Conservation (phyloP, 2,329 filamentous ascomycete species). For the Penicillium fuscoglaucum region DNA sequence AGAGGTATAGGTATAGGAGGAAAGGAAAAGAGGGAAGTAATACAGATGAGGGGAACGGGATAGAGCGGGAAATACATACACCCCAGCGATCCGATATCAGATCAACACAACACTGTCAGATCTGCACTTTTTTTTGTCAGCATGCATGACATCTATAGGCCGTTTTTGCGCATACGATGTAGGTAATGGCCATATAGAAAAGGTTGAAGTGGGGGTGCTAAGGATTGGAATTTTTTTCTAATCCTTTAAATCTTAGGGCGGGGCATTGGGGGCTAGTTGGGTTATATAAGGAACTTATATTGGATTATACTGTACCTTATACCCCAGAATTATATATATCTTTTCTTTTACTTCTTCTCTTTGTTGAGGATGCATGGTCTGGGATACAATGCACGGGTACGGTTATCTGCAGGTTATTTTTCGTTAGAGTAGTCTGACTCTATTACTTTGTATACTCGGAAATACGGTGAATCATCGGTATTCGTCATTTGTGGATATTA, state of each 20-base stretch:
- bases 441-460: neutral
- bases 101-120: neutral
- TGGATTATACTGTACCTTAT: neutral
- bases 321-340: neutral
- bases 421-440: neutral
- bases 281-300: neutral
- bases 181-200: neutral
- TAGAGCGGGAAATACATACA: slow-evolving; percentile 10
- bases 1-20: neutral
- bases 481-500: neutral
- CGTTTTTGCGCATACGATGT: slow-evolving; percentile 3
- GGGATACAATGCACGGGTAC: slow-evolving; percentile 4
- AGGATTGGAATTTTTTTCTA: neutral
- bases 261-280: slow-evolving; percentile 13
- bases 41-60: slow-evolving; percentile 2
- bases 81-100: slow-evolving; percentile 3
- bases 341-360: neutral
- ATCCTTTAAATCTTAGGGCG: slow-evolving; percentile 6
- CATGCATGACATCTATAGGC: slow-evolving; percentile 23
- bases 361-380: neutral
- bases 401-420: neutral
- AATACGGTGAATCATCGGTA: neutral
- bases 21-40: neutral
- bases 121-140: slow-evolving; percentile 11
- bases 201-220: slow-evolving; percentile 3